Conservation (phyloP, 257 asterid species). For the Fraxinus pennsylvanica region DNA sequence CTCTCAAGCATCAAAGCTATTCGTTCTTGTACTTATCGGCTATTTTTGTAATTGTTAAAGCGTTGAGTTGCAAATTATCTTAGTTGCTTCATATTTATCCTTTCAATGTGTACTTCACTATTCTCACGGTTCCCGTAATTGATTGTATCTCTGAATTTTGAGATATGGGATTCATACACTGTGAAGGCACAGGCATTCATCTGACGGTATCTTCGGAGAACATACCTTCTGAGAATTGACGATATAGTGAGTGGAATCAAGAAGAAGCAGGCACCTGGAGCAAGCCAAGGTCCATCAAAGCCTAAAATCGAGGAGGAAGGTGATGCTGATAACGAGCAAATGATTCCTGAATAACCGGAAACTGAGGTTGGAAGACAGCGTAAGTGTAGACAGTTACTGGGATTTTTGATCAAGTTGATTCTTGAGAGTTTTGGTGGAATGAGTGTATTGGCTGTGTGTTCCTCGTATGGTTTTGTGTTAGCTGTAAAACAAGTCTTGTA, state of each 20-base stretch:
- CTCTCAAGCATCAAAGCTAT: not conserved
- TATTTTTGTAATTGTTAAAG: too few relatives aligned
- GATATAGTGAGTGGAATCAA: conserved; percentile 95
- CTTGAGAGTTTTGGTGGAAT: not conserved
- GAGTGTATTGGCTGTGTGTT: not conserved
- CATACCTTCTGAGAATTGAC: conserved; percentile 90
- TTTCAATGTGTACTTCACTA: too few relatives aligned
- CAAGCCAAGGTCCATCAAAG: conserved; percentile 57
- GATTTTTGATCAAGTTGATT: not conserved
- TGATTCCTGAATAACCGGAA: conserved; percentile 72
- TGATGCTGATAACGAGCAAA: conserved; percentile 84
- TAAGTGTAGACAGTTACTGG: not conserved
- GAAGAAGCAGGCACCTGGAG: conserved; percentile 83
- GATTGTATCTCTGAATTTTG: conserved; percentile 17
- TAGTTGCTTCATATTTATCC: not conserved
- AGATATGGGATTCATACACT: conserved; percentile 97
- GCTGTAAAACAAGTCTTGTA: not conserved
- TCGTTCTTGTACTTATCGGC: not conserved
- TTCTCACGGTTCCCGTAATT: not conserved
- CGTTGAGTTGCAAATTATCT: not conserved
- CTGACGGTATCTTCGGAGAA: too few relatives aligned
- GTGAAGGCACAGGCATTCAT: conserved; percentile 92
- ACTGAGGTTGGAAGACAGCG: not conserved
- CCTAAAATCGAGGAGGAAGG: conserved; percentile 76
- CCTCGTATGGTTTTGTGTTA: not conserved